phyloP scores from a whole-genome alignment of 768 basidiomycete genomes.

The Tylopilus rubrobrunneus region DNA sequence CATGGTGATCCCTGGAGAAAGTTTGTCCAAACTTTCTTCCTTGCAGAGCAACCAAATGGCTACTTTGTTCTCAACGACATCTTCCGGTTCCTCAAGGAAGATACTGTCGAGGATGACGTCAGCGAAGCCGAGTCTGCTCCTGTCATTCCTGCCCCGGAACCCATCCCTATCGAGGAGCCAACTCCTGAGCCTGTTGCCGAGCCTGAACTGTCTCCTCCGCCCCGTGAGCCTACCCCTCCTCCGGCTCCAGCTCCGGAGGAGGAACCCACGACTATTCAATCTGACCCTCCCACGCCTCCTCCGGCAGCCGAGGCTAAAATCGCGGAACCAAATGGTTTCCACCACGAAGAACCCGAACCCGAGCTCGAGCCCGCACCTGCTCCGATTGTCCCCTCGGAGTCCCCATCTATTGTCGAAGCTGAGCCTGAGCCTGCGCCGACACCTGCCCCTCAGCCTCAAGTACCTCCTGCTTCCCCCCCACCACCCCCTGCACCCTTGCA shows the following conservation, averaged over 20 bases:
- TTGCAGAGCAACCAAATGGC: constrained; percentile 97
- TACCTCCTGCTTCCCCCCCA: constrained; percentile 25
- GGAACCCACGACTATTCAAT: constrained; percentile 37
- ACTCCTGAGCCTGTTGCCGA: constrained; percentile 27
- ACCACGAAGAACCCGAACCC: constrained; percentile 32
- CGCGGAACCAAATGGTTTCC: constrained; percentile 40
- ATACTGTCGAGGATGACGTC: constrained; percentile 77
- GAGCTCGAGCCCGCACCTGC: constrained; percentile 28
- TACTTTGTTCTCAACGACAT: constrained; percentile 99
- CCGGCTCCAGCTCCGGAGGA: constrained; percentile 33
- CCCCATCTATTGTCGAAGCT: constrained; percentile 25
- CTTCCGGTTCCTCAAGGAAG: constrained; percentile 99
- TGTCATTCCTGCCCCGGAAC: constrained; percentile 32
- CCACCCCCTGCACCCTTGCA: constrained; percentile 28
- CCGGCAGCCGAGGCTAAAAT: constrained; percentile 38
- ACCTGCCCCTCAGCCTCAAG: constrained; percentile 14
- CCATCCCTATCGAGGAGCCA: constrained; percentile 33
- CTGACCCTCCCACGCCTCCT: constrained; percentile 32
- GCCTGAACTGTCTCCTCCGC: constrained; percentile 30
- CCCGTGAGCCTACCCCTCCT: constrained; percentile 27
- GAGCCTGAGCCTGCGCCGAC: constrained; percentile 23
- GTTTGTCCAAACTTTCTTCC: constrained; percentile 99
- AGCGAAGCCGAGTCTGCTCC: constrained; percentile 42
- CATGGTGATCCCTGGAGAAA: constrained; percentile 90
- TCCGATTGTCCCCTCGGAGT: constrained; percentile 21